Base-by-base conservation (phyloP, 2,329 filamentous ascomycete genomes). In the Hypoxylon sp. region DNA sequence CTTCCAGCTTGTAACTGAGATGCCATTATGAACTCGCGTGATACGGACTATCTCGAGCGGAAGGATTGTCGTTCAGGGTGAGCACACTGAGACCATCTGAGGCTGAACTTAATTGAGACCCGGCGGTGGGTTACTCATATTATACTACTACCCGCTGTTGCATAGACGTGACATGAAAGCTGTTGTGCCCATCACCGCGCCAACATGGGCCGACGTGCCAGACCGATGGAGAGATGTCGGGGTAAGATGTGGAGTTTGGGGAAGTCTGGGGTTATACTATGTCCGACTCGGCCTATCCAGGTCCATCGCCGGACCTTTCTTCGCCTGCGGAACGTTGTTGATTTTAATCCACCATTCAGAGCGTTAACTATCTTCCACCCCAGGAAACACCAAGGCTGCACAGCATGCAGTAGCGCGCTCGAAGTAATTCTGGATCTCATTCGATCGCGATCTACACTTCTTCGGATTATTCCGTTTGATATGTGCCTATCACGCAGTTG, bases 11-110 rank as follows among this genome's bases (percentile, higher is more conserved):
- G 64, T 9, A 66, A 56, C 14, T 48, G 51, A 28, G 67, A 56
- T 32, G 72, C 70, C 75, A 76, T 77, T 28, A 19, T 58, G 56
- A 43, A 17, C 9, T 32, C 2, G 21, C 3, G 34, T 23, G 21
- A 11, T 28, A 6, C 3, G 7, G 34, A 34, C 25, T 21, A 30
- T 21, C 21, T 41, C 3, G 21, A 30, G 17, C 2, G 14, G 43
- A 21, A 13, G 38, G 21, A 43, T 13, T 50, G 19, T 28, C 23
- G 13, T 32, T 25, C 5, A 21, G 30, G 23, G 11, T 9, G 2
- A 58, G 43, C 6, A 46, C 21, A 14, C 7, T 17, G 25, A 32
- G 34, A 17, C 1, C 19, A 46, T 38, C 11, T 36, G 30, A 43
- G 17, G 28, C 50, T 36, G 25, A 41, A 7, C 36, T 30, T 5